Evolutionary conservation across 2,329 filamentous ascomycete species (phyloP).

Genomic region (Chaetomiaceae sp.): DNA sequence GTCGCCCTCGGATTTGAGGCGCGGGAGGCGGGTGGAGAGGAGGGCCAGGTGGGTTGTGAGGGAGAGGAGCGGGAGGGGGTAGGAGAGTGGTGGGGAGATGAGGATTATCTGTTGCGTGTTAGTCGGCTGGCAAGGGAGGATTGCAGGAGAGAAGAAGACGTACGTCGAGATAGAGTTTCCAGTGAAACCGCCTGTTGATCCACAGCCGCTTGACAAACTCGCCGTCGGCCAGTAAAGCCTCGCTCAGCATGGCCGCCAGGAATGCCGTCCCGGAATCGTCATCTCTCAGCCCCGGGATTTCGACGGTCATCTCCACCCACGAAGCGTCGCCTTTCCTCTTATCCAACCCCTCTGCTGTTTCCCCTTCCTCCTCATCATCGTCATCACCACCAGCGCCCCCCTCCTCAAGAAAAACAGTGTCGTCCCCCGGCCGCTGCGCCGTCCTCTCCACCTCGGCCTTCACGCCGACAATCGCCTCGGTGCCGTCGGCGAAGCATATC

Average conservation of each 20-base stretch:
- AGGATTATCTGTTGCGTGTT: slow-evolving; percentile 67
- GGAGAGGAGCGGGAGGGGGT: slow-evolving; percentile 87
- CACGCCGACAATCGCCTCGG: slow-evolving; percentile 90
- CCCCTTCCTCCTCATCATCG: slow-evolving; percentile 26
- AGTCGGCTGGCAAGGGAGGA: not conserved
- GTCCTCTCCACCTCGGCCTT: slow-evolving; percentile 92
- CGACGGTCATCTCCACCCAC: slow-evolving; percentile 88
- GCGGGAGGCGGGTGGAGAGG: slow-evolving; percentile 77
- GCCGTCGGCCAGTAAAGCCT: slow-evolving; percentile 74
- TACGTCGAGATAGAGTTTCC: slow-evolving; percentile 94
- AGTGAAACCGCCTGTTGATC: slow-evolving; percentile 91
- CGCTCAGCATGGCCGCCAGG: slow-evolving; percentile 79
- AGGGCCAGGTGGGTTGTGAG: slow-evolving; percentile 92
- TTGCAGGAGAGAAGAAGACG: slow-evolving; percentile 34
- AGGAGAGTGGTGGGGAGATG: slow-evolving; percentile 87
- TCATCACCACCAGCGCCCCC: slow-evolving; percentile 27
- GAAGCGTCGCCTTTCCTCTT: slow-evolving; percentile 50
- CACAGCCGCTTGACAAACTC: slow-evolving; percentile 66
- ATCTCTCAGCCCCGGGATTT: slow-evolving; percentile 86
- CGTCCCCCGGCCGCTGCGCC: slow-evolving; percentile 27
- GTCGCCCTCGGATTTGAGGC: slow-evolving; percentile 81
- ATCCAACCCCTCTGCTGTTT: slow-evolving; percentile 35
- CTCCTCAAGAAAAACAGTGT: slow-evolving; percentile 21
- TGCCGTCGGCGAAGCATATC: slow-evolving; percentile 91
- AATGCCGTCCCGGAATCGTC: slow-evolving; percentile 89